Base-by-base conservation (phyloP, 768 basidiomycete species). In the Mrakia gelida region DNA sequence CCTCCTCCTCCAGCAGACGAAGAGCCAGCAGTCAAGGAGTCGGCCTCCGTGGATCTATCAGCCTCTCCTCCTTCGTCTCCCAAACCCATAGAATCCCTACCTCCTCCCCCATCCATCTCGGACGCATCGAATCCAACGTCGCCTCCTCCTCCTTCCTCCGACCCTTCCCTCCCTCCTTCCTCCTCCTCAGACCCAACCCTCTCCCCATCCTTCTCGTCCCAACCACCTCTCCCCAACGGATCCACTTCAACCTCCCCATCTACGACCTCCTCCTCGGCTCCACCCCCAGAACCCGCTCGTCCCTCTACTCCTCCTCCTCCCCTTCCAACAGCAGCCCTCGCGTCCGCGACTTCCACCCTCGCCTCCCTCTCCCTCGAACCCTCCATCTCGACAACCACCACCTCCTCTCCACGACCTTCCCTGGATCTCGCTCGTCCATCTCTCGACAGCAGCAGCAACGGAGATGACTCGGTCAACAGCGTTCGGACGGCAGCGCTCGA, bases 401-500 rank as follows among this genome's bases (percentile, higher is more conserved):
- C 72, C 9, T 77, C 75, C 9, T 52, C 76, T 4, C 70, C 70
- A 15, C 59, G 70, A 30, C 67, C 71, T 9, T 77, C 76, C 8
- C 76, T 77, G n/a, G 76, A 77, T 59, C 30, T 77, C 18, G 28
- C 70, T 16, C 68, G 76, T 0, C 59, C 70, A 16, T 71, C 76
- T 13, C 56, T 45, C 16, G 65, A 70, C 67, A 67, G 67, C 34
- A 10, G 34, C 26, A 67, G 67, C 34, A 11, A 56, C 34, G 30
- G 32, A 59, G 79, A 80, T 11, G 62, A 71, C 13, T 54, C 49
- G 38, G 81, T 82, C 54, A 82, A 86, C 65, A 82, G 86, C 63
- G 89, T 91, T 82, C 87, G 89, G 4, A 81, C 90, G 45, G 85
- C 87, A 72, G 86, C 87, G 79, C 87, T 97, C 8, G 90, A 92